Percentiles rank a stretch among this genome's conserved stretches.
Conservation (phyloP, 106 monocot genomes). For the Platanthera zijinensis region DNA sequence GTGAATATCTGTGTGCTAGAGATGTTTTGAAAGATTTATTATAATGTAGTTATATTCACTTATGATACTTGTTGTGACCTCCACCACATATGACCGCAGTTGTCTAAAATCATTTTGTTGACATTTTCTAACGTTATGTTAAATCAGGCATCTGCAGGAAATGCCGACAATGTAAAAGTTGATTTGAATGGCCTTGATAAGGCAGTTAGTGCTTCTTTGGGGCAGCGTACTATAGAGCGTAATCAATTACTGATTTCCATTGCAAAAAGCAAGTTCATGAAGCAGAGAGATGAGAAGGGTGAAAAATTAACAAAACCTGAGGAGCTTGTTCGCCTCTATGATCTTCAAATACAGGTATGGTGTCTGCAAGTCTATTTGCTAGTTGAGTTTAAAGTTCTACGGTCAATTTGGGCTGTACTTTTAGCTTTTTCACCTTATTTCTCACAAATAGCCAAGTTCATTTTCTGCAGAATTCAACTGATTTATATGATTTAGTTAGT, state of each 20-base stretch:
- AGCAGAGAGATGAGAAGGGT: constrained; percentile 66
- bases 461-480: constrained; percentile 66
- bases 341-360: constrained; percentile 93
- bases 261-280: constrained; percentile 82
- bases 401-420: not conserved
- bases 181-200: constrained; percentile 97
- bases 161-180: constrained; percentile 86
- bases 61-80: not conserved
- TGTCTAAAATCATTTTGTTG: not conserved
- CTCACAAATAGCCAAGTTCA: not conserved
- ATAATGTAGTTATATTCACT: not conserved
- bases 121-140: constrained; percentile 17
- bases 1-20: constrained; percentile 27
- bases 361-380: not conserved
- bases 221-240: constrained; percentile 92
- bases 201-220: constrained; percentile 90
- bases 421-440: not conserved
- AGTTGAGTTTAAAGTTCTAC: constrained; percentile 4
- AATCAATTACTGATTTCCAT: constrained; percentile 64
- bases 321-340: constrained; percentile 93
- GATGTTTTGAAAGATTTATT: constrained; percentile 1
- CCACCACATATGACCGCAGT: not conserved
- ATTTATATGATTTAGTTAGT: constrained; percentile 92
- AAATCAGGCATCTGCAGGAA: constrained; percentile 74
- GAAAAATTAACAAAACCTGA: constrained; percentile 90